These are phyloP conservation scores for Priceomyces melissophilus DNA, from an alignment of 805 yeast species.

Conservation along the genomic window DNA sequence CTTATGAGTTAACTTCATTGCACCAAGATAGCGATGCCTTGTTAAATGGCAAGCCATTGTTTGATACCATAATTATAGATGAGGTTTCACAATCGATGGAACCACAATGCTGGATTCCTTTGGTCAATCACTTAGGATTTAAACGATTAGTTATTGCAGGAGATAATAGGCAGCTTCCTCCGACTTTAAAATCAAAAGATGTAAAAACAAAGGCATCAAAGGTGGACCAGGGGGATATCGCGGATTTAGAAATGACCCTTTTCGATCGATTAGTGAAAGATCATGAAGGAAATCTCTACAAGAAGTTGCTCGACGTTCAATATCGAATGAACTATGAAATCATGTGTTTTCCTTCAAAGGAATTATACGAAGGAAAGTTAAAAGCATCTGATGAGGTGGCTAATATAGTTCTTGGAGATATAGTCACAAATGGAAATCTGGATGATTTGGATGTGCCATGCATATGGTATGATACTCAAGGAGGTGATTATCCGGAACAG, in stretches of 20 bases:
- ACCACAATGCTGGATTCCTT: conserved; percentile 96
- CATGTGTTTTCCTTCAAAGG: conserved; percentile 72
- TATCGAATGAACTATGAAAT: conserved; percentile 82
- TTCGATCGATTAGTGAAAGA: conserved; percentile 70
- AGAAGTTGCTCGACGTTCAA: conserved; percentile 66
- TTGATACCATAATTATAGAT: conserved; percentile 84
- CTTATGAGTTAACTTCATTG: conserved; percentile 59
- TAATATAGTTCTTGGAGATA: conserved; percentile 49
- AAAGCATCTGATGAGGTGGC: conserved; percentile 61
- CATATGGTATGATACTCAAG: conserved; percentile 92
- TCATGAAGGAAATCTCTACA: conserved; percentile 43
- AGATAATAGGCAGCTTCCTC: conserved; percentile 88
- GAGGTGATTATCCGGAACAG: conserved; percentile 74
- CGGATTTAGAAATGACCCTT: conserved; percentile 59
- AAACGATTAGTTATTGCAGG: conserved; percentile 79
- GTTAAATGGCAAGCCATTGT: conserved; percentile 35
- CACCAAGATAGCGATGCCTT: conserved; percentile 29
- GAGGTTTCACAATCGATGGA: conserved; percentile 94
- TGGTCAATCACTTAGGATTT: conserved; percentile 58
- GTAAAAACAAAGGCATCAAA: conserved; percentile 14
- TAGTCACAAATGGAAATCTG: conserved; percentile 41
- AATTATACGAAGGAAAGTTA: conserved; percentile 61
- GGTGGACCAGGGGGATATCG: conserved; percentile 36
- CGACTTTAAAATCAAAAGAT: conserved; percentile 66
- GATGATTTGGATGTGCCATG: conserved; percentile 56